phyloP scores from a whole-genome alignment of 441 rosid species.

The Oxalis stricta region DNA sequence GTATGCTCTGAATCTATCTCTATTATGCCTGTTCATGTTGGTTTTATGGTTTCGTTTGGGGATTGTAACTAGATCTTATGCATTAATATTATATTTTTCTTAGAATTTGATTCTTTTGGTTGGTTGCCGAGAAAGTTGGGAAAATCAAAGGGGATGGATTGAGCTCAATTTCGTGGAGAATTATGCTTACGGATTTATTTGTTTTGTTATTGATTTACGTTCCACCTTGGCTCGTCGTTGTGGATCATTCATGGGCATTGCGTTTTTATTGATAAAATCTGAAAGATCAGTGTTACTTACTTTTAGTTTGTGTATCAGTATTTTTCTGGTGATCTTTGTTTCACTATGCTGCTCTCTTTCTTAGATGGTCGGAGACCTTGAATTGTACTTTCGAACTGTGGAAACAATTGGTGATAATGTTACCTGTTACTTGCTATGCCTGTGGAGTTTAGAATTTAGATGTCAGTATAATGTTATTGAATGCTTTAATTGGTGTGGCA shows the following conservation, averaged over 20 bases:
- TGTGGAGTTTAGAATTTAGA: neutral
- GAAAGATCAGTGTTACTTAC: no score
- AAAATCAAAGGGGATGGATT: neutral
- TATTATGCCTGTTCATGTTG: no score
- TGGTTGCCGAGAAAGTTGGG: slow-evolving; percentile 1
- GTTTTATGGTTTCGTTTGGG: neutral
- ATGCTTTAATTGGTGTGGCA: slow-evolving; percentile 1
- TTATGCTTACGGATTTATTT: no score
- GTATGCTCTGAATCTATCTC: slow-evolving; percentile 1
- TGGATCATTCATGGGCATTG: no score
- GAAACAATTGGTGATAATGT: neutral
- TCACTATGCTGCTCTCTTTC: neutral
- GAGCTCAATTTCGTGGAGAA: neutral
- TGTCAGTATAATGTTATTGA: neutral
- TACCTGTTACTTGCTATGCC: neutral
- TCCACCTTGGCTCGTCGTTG: no score
- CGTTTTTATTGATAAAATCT: no score
- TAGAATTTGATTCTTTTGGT: neutral
- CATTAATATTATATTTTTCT: neutral
- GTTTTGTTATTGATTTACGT: no score
- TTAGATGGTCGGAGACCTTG: neutral
- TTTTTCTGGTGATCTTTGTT: neutral
- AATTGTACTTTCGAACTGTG: no score
- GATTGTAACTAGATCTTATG: slow-evolving; percentile 6
- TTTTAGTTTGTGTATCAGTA: neutral